Evolutionary conservation across 176 grass and related monocot species (phyloP).

Genomic region (Saccharum spontaneum): DNA sequence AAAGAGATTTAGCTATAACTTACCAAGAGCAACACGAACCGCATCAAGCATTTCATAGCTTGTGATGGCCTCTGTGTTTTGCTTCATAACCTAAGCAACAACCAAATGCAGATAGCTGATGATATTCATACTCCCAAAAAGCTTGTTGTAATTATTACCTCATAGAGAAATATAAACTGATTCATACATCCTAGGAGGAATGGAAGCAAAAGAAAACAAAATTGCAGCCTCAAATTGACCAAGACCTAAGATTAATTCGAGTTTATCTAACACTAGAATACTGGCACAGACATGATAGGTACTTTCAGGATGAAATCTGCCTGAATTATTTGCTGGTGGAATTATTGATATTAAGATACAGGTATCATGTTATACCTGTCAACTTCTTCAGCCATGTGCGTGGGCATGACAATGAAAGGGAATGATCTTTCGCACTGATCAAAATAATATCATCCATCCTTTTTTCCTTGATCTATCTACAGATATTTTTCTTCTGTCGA

Average conservation of each 20-base stretch:
- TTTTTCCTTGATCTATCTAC: not conserved
- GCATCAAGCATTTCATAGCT: slow-evolving; percentile 56
- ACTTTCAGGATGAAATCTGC: not conserved
- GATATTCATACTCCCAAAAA: not conserved
- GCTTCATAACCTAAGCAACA: slow-evolving; percentile 56
- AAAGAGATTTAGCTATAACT: slow-evolving; percentile 28
- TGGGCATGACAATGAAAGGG: slow-evolving; percentile 12
- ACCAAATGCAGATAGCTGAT: not conserved
- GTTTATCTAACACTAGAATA: not conserved
- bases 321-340: not conserved
- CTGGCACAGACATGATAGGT: not conserved
- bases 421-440: slow-evolving; percentile 18
- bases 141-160: not conserved
- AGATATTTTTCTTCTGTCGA: slow-evolving; percentile 18
- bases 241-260: not conserved
- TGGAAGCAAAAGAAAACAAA: not conserved
- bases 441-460: not conserved
- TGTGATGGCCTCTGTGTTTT: slow-evolving; percentile 49
- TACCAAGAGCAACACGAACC: slow-evolving; percentile 56
- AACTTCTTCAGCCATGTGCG: slow-evolving; percentile 31
- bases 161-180: not conserved
- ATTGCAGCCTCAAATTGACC: not conserved
- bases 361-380: not conserved
- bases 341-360: slow-evolving; percentile 18
- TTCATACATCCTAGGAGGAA: not conserved